Conservation (phyloP, 2,329 filamentous ascomycete species). For the Monosporascus sp. region DNA sequence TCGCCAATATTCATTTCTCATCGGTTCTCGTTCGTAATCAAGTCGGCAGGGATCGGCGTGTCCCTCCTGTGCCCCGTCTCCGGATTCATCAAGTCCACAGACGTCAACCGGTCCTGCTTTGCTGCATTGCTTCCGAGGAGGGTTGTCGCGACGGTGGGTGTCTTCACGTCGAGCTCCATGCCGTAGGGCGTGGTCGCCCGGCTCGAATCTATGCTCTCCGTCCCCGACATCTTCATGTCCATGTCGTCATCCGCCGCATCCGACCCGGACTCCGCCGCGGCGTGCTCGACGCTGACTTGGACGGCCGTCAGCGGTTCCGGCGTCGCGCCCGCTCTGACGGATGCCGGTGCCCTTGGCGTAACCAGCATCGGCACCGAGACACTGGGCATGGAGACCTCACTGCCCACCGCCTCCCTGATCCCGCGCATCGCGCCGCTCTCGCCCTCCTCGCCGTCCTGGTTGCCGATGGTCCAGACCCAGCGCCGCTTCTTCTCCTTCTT, state of each 20-base stretch:
- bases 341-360: conserved; percentile 1
- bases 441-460: conserved; percentile 36
- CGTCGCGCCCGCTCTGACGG: conserved; percentile 4
- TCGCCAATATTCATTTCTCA: neutral
- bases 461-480: conserved; percentile 62
- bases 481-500: conserved; percentile 53
- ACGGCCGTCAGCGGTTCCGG: conserved; percentile 17
- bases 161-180: conserved; percentile 31
- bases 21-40: conserved; percentile 9
- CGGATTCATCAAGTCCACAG: conserved; percentile 21
- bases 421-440: conserved; percentile 38
- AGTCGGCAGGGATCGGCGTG: conserved; percentile 29
- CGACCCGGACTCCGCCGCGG: conserved; percentile 24
- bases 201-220: conserved; percentile 33
- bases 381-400: conserved; percentile 16
- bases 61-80: conserved; percentile 26
- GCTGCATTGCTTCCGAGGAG: conserved; percentile 1
- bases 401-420: conserved; percentile 27
- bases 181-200: conserved; percentile 22
- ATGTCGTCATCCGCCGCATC: conserved; percentile 9
- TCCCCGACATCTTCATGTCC: conserved; percentile 48
- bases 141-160: conserved; percentile 26
- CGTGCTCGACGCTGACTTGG: conserved; percentile 32
- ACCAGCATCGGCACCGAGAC: conserved; percentile 7
- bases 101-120: conserved; percentile 17